Evolutionary conservation across 1,139 yeast species (phyloP).

Genomic region (Diutina neorugosa): DNA sequence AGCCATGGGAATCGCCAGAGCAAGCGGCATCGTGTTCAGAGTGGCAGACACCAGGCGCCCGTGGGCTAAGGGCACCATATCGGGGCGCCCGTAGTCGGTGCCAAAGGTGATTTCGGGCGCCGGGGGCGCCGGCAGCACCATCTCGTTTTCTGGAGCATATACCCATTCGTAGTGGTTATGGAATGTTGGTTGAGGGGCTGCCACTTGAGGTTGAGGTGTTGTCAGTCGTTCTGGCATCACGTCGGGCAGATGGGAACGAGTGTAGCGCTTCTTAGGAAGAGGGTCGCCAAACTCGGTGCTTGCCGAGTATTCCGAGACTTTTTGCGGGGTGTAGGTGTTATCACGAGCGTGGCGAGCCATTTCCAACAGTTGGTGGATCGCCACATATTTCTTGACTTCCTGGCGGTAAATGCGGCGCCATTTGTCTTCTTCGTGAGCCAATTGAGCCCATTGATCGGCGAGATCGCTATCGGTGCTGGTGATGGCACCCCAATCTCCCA

Average conservation of each 20-base stretch:
- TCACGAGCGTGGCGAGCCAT: constrained; percentile 17
- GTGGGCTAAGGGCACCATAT: background rate
- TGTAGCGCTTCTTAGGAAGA: constrained; percentile 14
- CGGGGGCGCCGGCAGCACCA: background rate
- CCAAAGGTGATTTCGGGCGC: background rate
- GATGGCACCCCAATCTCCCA: constrained; percentile 1
- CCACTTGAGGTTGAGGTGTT: background rate
- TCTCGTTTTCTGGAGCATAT: background rate
- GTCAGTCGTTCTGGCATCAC: background rate
- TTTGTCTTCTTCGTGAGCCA: constrained; percentile 19
- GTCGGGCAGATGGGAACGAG: background rate
- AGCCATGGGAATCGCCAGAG: background rate
- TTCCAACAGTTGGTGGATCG: constrained; percentile 21
- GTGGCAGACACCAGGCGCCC: background rate
- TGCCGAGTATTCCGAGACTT: constrained; percentile 26
- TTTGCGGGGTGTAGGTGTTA: constrained; percentile 21
- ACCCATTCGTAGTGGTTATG: constrained; percentile 3
- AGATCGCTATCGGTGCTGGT: background rate
- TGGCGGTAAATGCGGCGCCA: constrained; percentile 23
- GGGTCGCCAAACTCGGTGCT: constrained; percentile 34
- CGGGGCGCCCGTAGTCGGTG: background rate
- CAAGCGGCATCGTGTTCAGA: background rate
- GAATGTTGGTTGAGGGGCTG: background rate
- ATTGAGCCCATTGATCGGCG: constrained; percentile 6
- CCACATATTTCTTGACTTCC: constrained; percentile 22